phyloP scores from a whole-genome alignment of 2,329 filamentous ascomycete species.

The Fulvia fulva region DNA sequence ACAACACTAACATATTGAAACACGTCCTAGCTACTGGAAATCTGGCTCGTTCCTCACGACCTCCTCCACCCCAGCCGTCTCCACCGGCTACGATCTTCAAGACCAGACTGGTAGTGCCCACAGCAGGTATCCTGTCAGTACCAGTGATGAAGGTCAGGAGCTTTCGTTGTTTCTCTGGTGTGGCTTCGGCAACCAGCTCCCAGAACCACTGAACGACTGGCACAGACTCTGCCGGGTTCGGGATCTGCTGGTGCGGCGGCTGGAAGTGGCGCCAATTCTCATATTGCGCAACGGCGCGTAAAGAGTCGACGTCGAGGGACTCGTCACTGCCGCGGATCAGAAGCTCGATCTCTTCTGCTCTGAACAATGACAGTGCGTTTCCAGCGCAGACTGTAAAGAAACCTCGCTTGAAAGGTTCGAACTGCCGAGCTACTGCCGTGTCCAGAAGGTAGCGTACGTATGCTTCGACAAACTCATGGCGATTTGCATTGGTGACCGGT shows the following conservation, averaged over 20 bases:
- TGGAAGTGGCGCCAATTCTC: slow-evolving; percentile 65
- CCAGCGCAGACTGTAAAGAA: slow-evolving; percentile 91
- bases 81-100: slow-evolving; percentile 75
- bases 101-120: slow-evolving; percentile 73
- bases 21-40: slow-evolving; percentile 87
- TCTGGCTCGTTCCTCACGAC: slow-evolving; percentile 59
- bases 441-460: slow-evolving; percentile 81
- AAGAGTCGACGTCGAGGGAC: slow-evolving; percentile 68
- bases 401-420: slow-evolving; percentile 88
- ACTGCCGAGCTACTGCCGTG: slow-evolving; percentile 71
- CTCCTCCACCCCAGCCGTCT: slow-evolving; percentile 31
- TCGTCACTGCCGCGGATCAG: slow-evolving; percentile 83
- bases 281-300: slow-evolving; percentile 74
- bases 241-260: slow-evolving; percentile 25
- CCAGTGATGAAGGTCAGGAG: slow-evolving; percentile 84
- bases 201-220: slow-evolving; percentile 82
- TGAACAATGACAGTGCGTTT: slow-evolving; percentile 81
- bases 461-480: slow-evolving; percentile 79
- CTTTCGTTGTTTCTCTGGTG: slow-evolving; percentile 67
- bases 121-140: slow-evolving; percentile 84
- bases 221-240: slow-evolving; percentile 53
- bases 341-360: slow-evolving; percentile 87
- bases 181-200: slow-evolving; percentile 68
- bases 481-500: slow-evolving; percentile 77
- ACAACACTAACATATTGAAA: slow-evolving; percentile 80